Base-by-base conservation (phyloP, 139 green algal genomes). In the Volvox africanus region DNA sequence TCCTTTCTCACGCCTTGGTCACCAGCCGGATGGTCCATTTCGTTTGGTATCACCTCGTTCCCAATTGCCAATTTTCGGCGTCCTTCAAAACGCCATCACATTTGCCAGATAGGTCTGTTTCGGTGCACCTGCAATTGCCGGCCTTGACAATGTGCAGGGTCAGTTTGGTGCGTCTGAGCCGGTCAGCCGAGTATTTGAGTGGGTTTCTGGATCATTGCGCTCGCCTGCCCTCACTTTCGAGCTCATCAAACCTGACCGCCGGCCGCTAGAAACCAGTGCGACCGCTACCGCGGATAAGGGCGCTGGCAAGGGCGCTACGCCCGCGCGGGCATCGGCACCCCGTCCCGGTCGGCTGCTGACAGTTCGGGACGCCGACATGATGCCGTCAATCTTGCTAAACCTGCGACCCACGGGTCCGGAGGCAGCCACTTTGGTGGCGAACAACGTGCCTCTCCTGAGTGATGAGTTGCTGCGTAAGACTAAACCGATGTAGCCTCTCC, bases 131-230 rank as follows among this genome's bases (percentile, higher is more conserved):
- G 44, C 9, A 55, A 9, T 55, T 55, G 44, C 44, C 44, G 44
- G 9, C 9, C 9, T 9, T 9, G 44, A 55, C 44, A 55, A 55
- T 80, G 1, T 55, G 75, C 94, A 97, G 92, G 96, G 96, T 17
- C 80, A 95, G 61, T 98, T 98, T 87, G 88, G 84, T 37, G 91
- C 86, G 1, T 36, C 86, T 11, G 96, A 98, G 92, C 93, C 93
- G 1, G 79, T 97, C 26, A 76, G 80, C 14, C 84, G 92, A 0
- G 44, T 98, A 0, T 96, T 96, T 87, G 93, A 95, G 36, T 98
- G 96, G 96, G 91, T 97, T 24, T 87, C 95, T 11, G 93, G 94
- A 69, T 90, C 91, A n/a, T 79, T 98, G 75, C 82, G 83, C 11
- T 55, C 83, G 33, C 36, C 84, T 37, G 44, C 84, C 68, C 62